Base-by-base conservation (phyloP, 768 basidiomycete species). In the Lactarius tabidus region DNA sequence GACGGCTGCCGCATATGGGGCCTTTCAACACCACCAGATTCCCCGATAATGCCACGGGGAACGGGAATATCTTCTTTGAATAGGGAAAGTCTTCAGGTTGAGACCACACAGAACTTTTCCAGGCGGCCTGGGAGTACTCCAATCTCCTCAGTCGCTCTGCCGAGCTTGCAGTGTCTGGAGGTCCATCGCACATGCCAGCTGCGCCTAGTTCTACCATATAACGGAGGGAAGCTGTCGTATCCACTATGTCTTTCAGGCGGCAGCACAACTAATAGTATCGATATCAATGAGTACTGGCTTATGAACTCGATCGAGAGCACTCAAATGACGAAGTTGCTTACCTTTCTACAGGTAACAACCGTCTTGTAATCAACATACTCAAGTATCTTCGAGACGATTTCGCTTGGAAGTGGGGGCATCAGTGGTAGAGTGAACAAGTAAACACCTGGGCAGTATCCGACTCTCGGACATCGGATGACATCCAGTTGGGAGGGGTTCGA, bases 101-200 rank as follows among this genome's bases (percentile, higher is more conserved):
- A 6, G 56, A 51, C 62, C 56, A 63, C 35, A 14, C 14, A 4
- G 57, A 39, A n/a, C 29, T 31, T 36, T 52, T 48, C 62, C 62
- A 63, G 28, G 45, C 45, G 1, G 7, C 51, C 45, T 41, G 62
- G 20, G 15, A 31, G 15, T 8, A 2, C 23, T 35, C 45, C 35
- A 63, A 31, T 28, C 36, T 38, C 20, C 2, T 41, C 20, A 63
- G 26, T 28, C 56, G 56, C 36, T 57, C 57, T 6, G 36, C 48
- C 3, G 56, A 35, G 6, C 36, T 12, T 20, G 38, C 9, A 10
- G 18, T 28, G 26, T 33, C 38, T 18, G 36, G 57, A 18, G 20
- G 15, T 14, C 62, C 62, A 26, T 63, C 48, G 57, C 57, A 33
- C 55, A 63, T 63, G 20, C 62, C 62, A 6, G 62, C 28, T 29